These are phyloP conservation scores for Urostyla sp. DNA, from an alignment of 73 alveolate genomes.

Conservation along the genomic window DNA sequence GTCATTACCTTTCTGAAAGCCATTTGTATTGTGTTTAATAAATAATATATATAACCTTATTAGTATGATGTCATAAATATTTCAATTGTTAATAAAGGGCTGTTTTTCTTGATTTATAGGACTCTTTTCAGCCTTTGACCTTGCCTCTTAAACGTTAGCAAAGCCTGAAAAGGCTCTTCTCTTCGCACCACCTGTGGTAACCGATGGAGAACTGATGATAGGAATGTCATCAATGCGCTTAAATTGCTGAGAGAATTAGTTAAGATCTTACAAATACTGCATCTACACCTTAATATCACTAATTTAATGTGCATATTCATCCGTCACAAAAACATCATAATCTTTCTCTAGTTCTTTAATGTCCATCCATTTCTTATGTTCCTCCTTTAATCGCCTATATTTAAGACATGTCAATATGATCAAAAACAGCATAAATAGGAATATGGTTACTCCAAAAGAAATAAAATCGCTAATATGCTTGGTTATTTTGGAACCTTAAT, in stretches of 20 bases:
- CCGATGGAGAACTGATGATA: too few relatives aligned
- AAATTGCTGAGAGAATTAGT: not conserved
- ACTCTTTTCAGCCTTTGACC: too few relatives aligned
- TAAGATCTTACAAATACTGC: not conserved
- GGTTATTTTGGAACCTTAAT: too few relatives aligned
- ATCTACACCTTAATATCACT: not conserved
- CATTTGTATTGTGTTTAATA: not conserved
- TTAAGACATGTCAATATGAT: not conserved
- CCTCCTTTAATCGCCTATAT: not conserved
- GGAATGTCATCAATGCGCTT: too few relatives aligned
- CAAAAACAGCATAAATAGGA: too few relatives aligned
- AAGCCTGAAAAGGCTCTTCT: too few relatives aligned
- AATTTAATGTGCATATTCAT: constrained; percentile 37
- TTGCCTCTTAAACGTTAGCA: too few relatives aligned
- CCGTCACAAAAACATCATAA: constrained; percentile 44
- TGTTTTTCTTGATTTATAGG: too few relatives aligned
- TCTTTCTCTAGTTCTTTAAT: constrained; percentile 44
- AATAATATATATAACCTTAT: not conserved
- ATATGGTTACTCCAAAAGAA: too few relatives aligned
- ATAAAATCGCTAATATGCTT: too few relatives aligned
- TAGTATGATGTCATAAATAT: not conserved
- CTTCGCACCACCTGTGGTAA: too few relatives aligned
- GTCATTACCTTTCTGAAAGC: constrained; percentile 64
- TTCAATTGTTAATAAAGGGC: not conserved
- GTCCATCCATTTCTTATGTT: constrained; percentile 24